These are phyloP conservation scores for Erythrobasidium hasegawianum DNA, from an alignment of 1,284 basidiomycete genomes.

Conservation along the genomic window DNA sequence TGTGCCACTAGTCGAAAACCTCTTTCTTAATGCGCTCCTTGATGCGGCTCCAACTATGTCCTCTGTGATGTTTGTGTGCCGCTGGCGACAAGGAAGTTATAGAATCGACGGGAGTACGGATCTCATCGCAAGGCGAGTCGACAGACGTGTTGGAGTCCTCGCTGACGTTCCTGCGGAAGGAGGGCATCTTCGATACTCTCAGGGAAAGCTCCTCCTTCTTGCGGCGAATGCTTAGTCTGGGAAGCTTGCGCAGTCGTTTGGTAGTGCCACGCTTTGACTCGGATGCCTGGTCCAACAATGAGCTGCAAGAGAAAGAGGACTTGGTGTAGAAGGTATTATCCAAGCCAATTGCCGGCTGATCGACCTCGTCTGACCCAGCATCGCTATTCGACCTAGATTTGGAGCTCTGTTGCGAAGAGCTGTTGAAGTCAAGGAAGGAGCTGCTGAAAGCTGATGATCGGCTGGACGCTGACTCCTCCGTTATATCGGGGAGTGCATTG, in stretches of 20 bases:
- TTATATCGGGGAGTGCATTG: background rate
- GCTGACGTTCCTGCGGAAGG: background rate
- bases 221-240: background rate
- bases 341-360: background rate
- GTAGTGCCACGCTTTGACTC: background rate
- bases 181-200: background rate
- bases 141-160: background rate
- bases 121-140: background rate
- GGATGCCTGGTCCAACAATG: background rate
- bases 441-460: background rate
- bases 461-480: background rate
- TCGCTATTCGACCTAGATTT: background rate
- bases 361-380: background rate
- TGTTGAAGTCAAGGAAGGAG: background rate
- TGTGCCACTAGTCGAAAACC: background rate
- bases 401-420: background rate
- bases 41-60: background rate
- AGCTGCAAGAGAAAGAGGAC: background rate
- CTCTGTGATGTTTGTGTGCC: background rate
- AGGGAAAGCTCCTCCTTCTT: background rate
- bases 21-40: background rate
- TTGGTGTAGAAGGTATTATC: background rate
- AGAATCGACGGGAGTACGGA: background rate
- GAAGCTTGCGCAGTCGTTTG: background rate
- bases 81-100: background rate